Conservation (phyloP, 2,329 filamentous ascomycete genomes). For the Biscogniauxia sp. region DNA sequence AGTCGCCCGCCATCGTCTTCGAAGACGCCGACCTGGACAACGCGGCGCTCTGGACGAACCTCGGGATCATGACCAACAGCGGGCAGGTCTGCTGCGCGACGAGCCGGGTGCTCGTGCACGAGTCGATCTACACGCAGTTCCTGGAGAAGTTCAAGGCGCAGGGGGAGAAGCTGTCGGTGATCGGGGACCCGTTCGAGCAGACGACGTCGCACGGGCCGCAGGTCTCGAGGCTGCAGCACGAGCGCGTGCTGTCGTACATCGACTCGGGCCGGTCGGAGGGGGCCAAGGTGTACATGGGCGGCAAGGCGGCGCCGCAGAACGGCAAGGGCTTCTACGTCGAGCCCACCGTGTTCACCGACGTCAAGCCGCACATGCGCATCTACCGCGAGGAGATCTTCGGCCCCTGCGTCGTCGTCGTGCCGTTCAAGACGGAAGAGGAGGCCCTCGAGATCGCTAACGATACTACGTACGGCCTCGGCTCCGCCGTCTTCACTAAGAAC, state of each 20-base stretch:
- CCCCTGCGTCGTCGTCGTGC: conserved; percentile 42
- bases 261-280: conserved; percentile 2
- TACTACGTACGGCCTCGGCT: conserved; percentile 62
- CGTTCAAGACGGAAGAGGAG: conserved; percentile 66
- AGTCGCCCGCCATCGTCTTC: conserved; percentile 54
- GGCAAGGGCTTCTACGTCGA: conserved; percentile 15
- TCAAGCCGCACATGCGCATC: conserved; percentile 9
- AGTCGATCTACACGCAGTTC: conserved; percentile 20
- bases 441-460: conserved; percentile 60
- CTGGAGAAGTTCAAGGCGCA: conserved; percentile 23
- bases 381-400: conserved; percentile 21
- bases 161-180: conserved; percentile 7
- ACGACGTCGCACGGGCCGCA: conserved; percentile 4
- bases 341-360: conserved; percentile 15
- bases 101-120: conserved; percentile 19
- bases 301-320: neutral
- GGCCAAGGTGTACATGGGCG: neutral
- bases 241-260: conserved; percentile 2
- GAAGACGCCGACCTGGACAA: conserved; percentile 56
- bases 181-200: conserved; percentile 20
- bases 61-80: conserved; percentile 9
- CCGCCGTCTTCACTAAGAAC: conserved; percentile 63
- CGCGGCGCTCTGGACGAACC: conserved; percentile 39
- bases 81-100: conserved; percentile 18
- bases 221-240: conserved; percentile 1